phyloP scores from a whole-genome alignment of 2,329 filamentous ascomycete genomes.

The Penicillium verrucosum region DNA sequence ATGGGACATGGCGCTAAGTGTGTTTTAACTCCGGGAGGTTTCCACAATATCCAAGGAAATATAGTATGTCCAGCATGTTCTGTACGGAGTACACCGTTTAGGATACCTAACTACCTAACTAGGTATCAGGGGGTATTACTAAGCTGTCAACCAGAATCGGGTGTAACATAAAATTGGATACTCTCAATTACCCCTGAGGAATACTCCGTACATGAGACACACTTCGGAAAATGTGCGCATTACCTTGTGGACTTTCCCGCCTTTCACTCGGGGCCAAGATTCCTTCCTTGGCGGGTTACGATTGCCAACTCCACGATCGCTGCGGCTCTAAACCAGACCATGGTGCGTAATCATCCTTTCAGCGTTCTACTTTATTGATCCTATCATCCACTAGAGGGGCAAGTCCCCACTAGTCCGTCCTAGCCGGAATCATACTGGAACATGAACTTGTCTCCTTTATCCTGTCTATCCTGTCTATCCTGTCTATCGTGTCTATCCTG shows the following conservation, averaged over 20 bases:
- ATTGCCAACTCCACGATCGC: slow-evolving; percentile 14
- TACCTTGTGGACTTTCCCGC: background rate
- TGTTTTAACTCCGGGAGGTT: background rate
- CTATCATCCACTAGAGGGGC: background rate
- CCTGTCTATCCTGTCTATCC: background rate
- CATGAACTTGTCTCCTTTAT: background rate
- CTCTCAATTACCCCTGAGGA: background rate
- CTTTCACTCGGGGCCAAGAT: slow-evolving; percentile 8
- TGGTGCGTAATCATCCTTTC: slow-evolving; percentile 6
- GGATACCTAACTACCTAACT: no score
- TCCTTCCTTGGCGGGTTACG: background rate
- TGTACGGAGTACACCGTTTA: rapidly evolving
- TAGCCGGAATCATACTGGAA: background rate
- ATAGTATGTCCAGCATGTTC: background rate
- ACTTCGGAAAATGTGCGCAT: background rate
- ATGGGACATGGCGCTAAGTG: background rate
- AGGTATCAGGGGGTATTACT: background rate
- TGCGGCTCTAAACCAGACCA: slow-evolving; percentile 8
- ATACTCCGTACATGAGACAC: background rate
- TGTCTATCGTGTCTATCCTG: no score
- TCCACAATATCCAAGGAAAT: background rate
- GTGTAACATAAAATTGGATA: background rate
- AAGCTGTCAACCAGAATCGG: background rate
- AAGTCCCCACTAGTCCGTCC: background rate
- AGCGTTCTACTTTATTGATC: slow-evolving; percentile 6